Evolutionary conservation across 169 alveolate species (phyloP).

Genomic region (Eimeria sp.): DNA sequence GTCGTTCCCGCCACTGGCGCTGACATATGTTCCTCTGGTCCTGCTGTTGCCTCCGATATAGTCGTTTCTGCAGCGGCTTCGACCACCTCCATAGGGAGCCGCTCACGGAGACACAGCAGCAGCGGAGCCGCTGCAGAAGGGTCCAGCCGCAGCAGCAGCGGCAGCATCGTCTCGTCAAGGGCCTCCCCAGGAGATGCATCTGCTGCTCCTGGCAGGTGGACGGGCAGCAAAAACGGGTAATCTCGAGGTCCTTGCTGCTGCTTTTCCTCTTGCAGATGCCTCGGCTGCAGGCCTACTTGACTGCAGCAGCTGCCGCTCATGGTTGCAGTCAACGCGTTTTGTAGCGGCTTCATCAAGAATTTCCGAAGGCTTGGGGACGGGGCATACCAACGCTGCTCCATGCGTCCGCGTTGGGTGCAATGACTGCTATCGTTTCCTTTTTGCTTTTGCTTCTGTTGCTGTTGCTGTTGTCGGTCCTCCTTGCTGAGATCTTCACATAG

Average conservation of each 20-base stretch:
- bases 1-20: background rate
- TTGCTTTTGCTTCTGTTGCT: background rate
- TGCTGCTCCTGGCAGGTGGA: background rate
- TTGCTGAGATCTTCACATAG: conserved; percentile 52
- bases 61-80: conserved; percentile 23
- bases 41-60: background rate
- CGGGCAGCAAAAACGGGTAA: conserved; percentile 33
- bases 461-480: background rate
- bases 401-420: background rate
- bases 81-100: conserved; percentile 36
- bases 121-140: conserved; percentile 70
- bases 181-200: conserved; percentile 54
- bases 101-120: conserved; percentile 26
- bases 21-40: too few species aligned
- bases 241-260: conserved; percentile 60
- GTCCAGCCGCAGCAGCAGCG: conserved; percentile 66
- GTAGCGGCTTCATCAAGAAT: conserved; percentile 29
- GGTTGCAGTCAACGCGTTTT: conserved; percentile 6
- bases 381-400: background rate
- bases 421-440: background rate
- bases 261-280: conserved; percentile 29
- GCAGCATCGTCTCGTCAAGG: conserved; percentile 52
- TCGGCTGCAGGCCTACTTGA: background rate
- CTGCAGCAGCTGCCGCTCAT: background rate
- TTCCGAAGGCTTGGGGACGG: conserved; percentile 32